These are phyloP conservation scores for Manihot esculenta DNA, from an alignment of 441 rosid genomes.

Conservation along the genomic window DNA sequence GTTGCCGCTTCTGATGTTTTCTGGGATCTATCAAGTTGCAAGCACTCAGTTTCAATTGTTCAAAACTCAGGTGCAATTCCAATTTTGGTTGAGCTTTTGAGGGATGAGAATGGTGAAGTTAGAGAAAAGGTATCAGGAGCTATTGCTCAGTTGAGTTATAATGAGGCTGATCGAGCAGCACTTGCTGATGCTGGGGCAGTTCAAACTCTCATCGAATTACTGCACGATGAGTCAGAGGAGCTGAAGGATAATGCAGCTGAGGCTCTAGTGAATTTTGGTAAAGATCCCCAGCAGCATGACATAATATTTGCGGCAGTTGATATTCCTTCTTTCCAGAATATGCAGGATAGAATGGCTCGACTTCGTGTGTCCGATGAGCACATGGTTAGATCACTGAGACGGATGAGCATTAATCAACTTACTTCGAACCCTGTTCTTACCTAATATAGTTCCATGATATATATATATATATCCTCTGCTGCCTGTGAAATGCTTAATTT, in stretches of 20 bases:
- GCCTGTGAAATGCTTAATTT: not conserved
- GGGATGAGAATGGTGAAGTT: constrained; percentile 36
- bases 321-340: constrained; percentile 36
- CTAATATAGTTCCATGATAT: constrained; percentile 12
- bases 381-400: constrained; percentile 46
- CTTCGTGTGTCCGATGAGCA: constrained; percentile 43
- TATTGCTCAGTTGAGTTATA: constrained; percentile 55
- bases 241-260: constrained; percentile 52
- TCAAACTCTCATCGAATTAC: constrained; percentile 40
- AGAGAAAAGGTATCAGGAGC: constrained; percentile 50
- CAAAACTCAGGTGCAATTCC: constrained; percentile 62
- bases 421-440: constrained; percentile 31
- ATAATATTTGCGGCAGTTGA: constrained; percentile 39
- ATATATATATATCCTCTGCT: not conserved
- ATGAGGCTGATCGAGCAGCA: constrained; percentile 40
- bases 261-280: constrained; percentile 50
- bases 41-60: constrained; percentile 46
- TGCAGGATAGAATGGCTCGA: constrained; percentile 43
- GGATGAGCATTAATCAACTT: constrained; percentile 41
- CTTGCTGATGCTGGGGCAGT: constrained; percentile 44
- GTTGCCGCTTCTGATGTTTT: constrained; percentile 56
- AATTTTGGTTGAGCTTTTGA: constrained; percentile 44
- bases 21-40: constrained; percentile 56
- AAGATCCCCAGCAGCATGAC: constrained; percentile 40
- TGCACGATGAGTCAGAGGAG: constrained; percentile 48